These are phyloP conservation scores for Vitellaria paradoxa DNA, from an alignment of 179 eudicot genomes.

Conservation along the genomic window DNA sequence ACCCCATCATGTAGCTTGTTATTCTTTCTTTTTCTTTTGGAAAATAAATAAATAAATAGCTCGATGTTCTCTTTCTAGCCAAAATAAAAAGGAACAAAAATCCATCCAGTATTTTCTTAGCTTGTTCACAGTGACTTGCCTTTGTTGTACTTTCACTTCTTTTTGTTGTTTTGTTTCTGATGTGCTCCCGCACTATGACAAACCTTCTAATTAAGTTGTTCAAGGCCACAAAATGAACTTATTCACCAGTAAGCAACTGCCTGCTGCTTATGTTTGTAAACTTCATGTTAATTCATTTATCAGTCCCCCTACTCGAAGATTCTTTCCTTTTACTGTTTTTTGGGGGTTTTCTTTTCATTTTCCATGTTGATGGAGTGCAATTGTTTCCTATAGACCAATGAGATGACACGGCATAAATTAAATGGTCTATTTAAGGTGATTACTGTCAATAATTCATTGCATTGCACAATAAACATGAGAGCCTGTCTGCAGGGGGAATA, in stretches of 20 bases:
- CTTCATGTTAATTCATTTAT: too few relatives aligned
- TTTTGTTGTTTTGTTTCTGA: neutral
- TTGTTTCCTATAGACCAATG: too few relatives aligned
- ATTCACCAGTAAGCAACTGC: neutral
- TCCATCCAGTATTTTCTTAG: neutral
- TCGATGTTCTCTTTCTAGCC: neutral
- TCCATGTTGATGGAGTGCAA: neutral
- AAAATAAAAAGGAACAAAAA: too few relatives aligned
- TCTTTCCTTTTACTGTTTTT: too few relatives aligned
- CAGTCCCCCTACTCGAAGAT: too few relatives aligned
- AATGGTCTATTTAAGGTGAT: neutral
- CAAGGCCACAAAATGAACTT: neutral
- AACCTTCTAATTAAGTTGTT: neutral
- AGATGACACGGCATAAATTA: too few relatives aligned
- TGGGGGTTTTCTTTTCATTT: neutral
- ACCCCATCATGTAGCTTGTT: too few relatives aligned
- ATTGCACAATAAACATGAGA: neutral
- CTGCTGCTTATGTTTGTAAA: neutral
- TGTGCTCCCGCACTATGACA: neutral
- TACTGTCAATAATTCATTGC: neutral
- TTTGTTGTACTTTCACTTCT: neutral
- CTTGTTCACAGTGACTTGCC: neutral
- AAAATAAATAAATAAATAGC: too few relatives aligned
- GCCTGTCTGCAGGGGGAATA: slow-evolving; percentile 65
- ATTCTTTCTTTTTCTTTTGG: too few relatives aligned